A percentile compares a stretch with the other conserved stretches of the same genome.
Evolutionary conservation across 441 rosid species (phyloP).

Genomic region (Metrosideros polymorpha): DNA sequence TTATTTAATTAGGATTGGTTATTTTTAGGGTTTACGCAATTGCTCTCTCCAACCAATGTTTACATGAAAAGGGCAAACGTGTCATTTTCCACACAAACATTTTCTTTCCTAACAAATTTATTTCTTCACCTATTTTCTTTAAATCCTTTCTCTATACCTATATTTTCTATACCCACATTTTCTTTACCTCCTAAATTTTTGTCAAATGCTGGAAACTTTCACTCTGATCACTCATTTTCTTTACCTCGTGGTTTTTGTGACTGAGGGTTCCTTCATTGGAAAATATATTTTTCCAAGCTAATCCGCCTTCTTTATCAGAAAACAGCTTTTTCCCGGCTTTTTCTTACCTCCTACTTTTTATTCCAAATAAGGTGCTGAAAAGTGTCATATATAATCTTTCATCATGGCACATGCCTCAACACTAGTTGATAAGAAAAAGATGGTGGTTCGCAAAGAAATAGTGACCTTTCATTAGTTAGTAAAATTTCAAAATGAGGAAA

Average conservation of each 20-base stretch:
- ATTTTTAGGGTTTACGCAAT: background rate
- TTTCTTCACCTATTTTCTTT: background rate
- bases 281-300: background rate
- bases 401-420: background rate
- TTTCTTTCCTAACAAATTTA: background rate
- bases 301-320: background rate
- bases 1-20: background rate
- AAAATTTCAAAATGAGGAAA: background rate
- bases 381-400: no score
- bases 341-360: background rate
- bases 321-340: background rate
- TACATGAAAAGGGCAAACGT: background rate
- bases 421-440: background rate
- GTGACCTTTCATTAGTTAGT: background rate
- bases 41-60: background rate
- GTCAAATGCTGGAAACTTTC: background rate
- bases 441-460: background rate
- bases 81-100: background rate
- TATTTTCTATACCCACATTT: background rate
- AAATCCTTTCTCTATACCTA: background rate
- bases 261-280: no score
- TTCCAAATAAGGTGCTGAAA: no score
- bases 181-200: background rate
- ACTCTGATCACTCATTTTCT: background rate
- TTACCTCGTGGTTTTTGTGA: background rate